These are phyloP conservation scores for Hymenoscyphus infarciens DNA, from an alignment of 2,329 filamentous ascomycete species.

Conservation along the genomic window DNA sequence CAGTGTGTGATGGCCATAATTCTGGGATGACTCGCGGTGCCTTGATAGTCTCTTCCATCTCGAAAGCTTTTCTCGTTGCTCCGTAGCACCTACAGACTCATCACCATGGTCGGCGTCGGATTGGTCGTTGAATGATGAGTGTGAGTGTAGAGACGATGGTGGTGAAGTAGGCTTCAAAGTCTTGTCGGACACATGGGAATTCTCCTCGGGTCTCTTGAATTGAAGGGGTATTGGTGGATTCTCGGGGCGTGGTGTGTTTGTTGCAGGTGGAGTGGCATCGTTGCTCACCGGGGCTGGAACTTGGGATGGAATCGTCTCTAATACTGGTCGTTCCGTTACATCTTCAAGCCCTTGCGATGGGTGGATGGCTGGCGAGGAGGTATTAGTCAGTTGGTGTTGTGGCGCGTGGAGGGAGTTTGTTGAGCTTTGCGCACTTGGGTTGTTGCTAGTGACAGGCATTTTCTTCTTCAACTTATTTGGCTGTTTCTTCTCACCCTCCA, in stretches of 20 bases:
- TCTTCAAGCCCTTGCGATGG: constrained; percentile 35
- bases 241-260: constrained; percentile 28
- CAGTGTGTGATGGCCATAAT: constrained; percentile 39
- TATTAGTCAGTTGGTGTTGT: constrained; percentile 22
- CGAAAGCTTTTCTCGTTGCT: constrained; percentile 67
- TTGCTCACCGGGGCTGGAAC: constrained; percentile 17
- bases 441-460: constrained; percentile 66
- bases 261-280: constrained; percentile 26
- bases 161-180: constrained; percentile 67
- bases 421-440: constrained; percentile 88
- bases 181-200: constrained; percentile 27
- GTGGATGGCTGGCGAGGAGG: constrained; percentile 31
- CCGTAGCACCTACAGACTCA: constrained; percentile 48
- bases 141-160: constrained; percentile 65
- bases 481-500: constrained; percentile 62
- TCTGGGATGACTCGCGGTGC: constrained; percentile 52
- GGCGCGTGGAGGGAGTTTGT: constrained; percentile 64
- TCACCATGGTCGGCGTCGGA: constrained; percentile 76
- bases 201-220: constrained; percentile 23
- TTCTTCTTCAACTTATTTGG: constrained; percentile 94
- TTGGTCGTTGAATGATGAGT: constrained; percentile 69
- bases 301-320: constrained; percentile 29
- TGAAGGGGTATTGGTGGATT: constrained; percentile 15
- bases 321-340: constrained; percentile 25
- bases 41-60: constrained; percentile 66